Conservation (phyloP, 805 yeast species). For the Wickerhamomyces pijperi region DNA sequence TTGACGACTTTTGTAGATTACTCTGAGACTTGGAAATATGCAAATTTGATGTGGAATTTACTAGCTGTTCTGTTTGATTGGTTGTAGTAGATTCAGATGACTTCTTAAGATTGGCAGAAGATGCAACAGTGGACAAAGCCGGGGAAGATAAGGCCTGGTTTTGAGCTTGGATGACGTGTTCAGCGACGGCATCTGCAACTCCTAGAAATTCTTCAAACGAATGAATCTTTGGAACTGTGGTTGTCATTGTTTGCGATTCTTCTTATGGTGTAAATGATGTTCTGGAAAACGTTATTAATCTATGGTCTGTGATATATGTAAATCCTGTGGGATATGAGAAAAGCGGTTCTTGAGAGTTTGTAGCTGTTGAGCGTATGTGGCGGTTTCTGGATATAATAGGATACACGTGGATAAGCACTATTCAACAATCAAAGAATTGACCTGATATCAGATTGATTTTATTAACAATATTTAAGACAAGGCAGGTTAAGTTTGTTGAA, state of each 20-base stretch:
- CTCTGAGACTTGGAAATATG: slow-evolving; percentile 6
- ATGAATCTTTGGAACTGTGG: slow-evolving; percentile 87
- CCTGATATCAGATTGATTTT: too few species aligned
- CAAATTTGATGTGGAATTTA: slow-evolving; percentile 4
- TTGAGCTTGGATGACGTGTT: slow-evolving; percentile 85
- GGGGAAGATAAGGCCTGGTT: slow-evolving; percentile 30
- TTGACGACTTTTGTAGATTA: slow-evolving; percentile 6
- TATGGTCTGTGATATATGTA: too few species aligned
- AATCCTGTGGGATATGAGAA: too few species aligned
- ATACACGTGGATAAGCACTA: too few species aligned
- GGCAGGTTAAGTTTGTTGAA: too few species aligned
- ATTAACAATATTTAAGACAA: too few species aligned
- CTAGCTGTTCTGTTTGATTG: background rate
- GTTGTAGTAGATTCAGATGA: background rate
- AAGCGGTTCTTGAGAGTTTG: too few species aligned
- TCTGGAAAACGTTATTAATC: too few species aligned
- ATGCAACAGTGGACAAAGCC: background rate
- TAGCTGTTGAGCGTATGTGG: too few species aligned
- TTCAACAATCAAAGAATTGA: too few species aligned
- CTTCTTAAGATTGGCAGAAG: background rate
- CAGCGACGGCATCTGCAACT: slow-evolving; percentile 95
- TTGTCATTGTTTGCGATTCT: slow-evolving; percentile 51
- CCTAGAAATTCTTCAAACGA: slow-evolving; percentile 84
- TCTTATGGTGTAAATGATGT: too few species aligned
- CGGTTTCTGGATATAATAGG: too few species aligned